Base-by-base conservation (phyloP, 495 filamentous ascomycete genomes). In the Xylaria bambusicola region DNA sequence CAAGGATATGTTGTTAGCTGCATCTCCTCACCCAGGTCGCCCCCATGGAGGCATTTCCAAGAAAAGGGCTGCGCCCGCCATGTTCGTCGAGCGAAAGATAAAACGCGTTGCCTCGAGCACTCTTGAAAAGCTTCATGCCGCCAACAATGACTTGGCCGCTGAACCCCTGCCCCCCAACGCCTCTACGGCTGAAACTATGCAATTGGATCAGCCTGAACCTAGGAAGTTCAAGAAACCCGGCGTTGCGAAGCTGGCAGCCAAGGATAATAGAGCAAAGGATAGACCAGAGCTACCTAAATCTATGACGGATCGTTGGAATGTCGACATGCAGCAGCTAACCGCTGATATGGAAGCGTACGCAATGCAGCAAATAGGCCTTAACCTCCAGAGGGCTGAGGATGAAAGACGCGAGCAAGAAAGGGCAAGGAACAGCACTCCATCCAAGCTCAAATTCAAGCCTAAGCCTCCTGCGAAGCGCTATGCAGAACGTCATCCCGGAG, bases 311-410 rank as follows among this genome's bases (percentile, higher is more conserved):
- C 75, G 72, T 48, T 73, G 70, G 65, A 68, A 68, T 42, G 68
- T 70, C 5, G 70, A 77, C 54, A 72, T 76, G 63, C 75, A 81
- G 18, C 67, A 74, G 56, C 67, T 84, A 18, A 70, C 77, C 1
- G 70, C 69, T 2, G 76, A 79, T 10, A 79, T 82, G 79, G 72
- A 83, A 40, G 67, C 69, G 8, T 82, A 75, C 58, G 75, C 79
- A 5, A 64, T 84, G 53, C 64, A 74, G 36, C 74, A 81, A 41
- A 84, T 84, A 38, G 71, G 72, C 0, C 66, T 71, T 15, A 78
- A 76, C 54, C 56, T 82, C 1, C 68, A 72, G 35, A 68, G 56
- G 24, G 69, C 70, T 23, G 68, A 77, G 3, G 58, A 69, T 24
- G 66, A 76, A 23, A 73, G 64, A 48, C 56, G 27, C 49, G 52